Conservation (phyloP, 1,284 basidiomycete species). For the Waitea zeae region DNA sequence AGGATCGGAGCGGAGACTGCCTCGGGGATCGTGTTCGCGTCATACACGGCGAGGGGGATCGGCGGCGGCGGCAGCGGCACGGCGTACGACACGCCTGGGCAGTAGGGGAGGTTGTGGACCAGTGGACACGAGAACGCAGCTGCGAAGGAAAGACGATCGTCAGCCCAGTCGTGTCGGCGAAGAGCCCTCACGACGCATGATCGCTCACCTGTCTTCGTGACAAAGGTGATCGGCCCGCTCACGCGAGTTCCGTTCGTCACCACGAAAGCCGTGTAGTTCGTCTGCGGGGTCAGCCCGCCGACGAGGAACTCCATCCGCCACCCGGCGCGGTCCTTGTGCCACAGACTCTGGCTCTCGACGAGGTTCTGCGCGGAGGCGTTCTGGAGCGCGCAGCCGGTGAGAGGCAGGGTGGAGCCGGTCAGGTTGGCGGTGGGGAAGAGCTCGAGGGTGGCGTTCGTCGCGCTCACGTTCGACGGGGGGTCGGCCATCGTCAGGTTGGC, state of each 20-base stretch:
- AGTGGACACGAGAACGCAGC: constrained; percentile 60
- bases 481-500: constrained; percentile 33
- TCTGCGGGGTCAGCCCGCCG: constrained; percentile 33
- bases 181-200: not conserved
- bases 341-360: constrained; percentile 21
- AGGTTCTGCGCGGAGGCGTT: constrained; percentile 6
- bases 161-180: not conserved
- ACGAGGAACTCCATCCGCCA: constrained; percentile 57
- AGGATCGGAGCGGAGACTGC: constrained; percentile 30
- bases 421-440: constrained; percentile 26
- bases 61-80: constrained; percentile 40
- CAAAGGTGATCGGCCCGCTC: constrained; percentile 43
- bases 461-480: constrained; percentile 16
- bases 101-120: constrained; percentile 53
- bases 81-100: constrained; percentile 56
- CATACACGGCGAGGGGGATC: constrained; percentile 23
- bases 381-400: constrained; percentile 41
- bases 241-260: constrained; percentile 34
- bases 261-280: constrained; percentile 58
- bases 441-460: constrained; percentile 36
- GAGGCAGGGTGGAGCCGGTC: constrained; percentile 23
- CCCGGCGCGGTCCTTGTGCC: constrained; percentile 34
- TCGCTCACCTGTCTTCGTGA: constrained; percentile 48
- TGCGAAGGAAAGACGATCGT: constrained; percentile 13
- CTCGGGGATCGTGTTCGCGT: constrained; percentile 32